phyloP scores from a whole-genome alignment of 2,329 filamentous ascomycete species.

The Saccharata proteae region DNA sequence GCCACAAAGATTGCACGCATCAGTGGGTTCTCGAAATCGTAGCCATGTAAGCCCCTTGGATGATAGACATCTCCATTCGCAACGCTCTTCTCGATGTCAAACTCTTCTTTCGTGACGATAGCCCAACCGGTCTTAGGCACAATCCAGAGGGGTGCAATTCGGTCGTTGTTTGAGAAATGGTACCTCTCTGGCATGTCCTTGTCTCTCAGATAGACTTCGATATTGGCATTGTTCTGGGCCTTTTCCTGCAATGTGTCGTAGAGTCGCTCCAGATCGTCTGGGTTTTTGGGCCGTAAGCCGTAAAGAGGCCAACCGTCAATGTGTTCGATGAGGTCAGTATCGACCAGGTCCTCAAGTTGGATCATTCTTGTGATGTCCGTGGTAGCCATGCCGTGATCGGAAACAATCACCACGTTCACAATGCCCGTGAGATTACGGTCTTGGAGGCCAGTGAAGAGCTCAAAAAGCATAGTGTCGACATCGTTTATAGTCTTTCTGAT shows the following conservation, averaged over 20 bases:
- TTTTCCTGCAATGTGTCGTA: slow-evolving; percentile 47
- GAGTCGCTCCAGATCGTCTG: slow-evolving; percentile 51
- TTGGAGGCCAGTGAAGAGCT: slow-evolving; percentile 64
- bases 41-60: slow-evolving; percentile 80
- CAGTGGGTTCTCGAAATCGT: slow-evolving; percentile 85
- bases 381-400: slow-evolving; percentile 96
- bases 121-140: slow-evolving; percentile 89
- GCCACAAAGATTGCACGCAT: slow-evolving; percentile 97
- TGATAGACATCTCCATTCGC: slow-evolving; percentile 56
- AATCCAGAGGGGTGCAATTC: slow-evolving; percentile 92
- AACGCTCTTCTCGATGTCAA: slow-evolving; percentile 58
- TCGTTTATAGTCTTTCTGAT: slow-evolving; percentile 63
- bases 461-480: slow-evolving; percentile 74
- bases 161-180: slow-evolving; percentile 76
- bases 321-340: slow-evolving; percentile 64
- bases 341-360: slow-evolving; percentile 81
- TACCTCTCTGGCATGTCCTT: slow-evolving; percentile 84
- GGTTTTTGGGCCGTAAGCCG: slow-evolving; percentile 69
- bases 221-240: slow-evolving; percentile 50
- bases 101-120: slow-evolving; percentile 69
- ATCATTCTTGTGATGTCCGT: slow-evolving; percentile 70
- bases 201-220: slow-evolving; percentile 80
- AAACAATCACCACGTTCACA: slow-evolving; percentile 92
- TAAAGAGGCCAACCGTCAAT: slow-evolving; percentile 91
- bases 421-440: slow-evolving; percentile 74